phyloP scores from a whole-genome alignment of 2,329 filamentous ascomycete genomes.

The Tolypocladium guangdongense region DNA sequence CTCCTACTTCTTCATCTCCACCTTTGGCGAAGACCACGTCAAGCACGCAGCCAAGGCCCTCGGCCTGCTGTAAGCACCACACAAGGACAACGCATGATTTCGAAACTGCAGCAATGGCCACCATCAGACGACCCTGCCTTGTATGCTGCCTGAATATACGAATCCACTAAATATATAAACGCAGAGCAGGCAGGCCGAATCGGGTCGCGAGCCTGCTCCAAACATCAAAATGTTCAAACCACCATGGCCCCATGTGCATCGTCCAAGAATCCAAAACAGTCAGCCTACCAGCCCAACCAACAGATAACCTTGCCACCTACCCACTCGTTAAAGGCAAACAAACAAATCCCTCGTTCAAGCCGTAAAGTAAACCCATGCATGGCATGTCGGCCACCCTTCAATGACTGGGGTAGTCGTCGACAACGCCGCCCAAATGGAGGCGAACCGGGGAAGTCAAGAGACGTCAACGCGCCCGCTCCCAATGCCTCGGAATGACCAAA shows the following conservation, averaged over 20 bases:
- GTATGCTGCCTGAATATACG: neutral
- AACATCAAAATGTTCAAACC: neutral
- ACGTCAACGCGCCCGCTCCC: neutral
- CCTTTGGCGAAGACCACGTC: conserved; percentile 83
- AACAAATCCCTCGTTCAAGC: neutral
- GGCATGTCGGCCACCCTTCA: neutral
- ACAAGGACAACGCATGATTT: neutral
- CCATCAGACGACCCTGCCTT: neutral
- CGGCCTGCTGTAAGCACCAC: conserved; percentile 16
- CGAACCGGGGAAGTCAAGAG: neutral
- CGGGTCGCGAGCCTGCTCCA: neutral
- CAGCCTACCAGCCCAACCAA: neutral
- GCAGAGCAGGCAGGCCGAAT: neutral
- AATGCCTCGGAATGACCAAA: neutral
- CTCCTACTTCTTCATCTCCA: conserved; percentile 93
- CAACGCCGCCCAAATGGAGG: neutral
- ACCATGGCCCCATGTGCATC: neutral
- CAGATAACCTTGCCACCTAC: neutral
- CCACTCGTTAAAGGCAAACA: neutral
- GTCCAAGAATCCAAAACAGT: neutral
- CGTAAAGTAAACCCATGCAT: neutral
- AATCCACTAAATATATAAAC: neutral
- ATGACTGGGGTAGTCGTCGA: neutral
- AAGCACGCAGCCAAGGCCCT: conserved; percentile 85
- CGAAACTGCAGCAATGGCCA: neutral